A percentile compares a stretch with the other conserved stretches of the same genome.
Conservation (phyloP, 768 basidiomycete genomes). For the Brasilioporus rufonigricans region DNA sequence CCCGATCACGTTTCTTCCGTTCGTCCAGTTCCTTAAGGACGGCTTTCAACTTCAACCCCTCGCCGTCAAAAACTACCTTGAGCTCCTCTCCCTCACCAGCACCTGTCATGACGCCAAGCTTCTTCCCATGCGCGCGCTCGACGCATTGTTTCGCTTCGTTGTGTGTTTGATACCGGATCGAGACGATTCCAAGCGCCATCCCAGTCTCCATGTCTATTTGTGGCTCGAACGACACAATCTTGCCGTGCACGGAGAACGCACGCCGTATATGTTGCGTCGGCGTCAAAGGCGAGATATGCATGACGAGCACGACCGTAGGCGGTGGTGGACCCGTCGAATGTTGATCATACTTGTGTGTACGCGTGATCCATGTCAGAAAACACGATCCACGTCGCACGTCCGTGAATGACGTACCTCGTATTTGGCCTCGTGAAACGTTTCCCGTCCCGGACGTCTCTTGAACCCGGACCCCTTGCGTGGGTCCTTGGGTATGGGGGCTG, state of each 20-base stretch:
- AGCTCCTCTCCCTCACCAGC: conserved; percentile 56
- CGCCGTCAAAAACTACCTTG: conserved; percentile 76
- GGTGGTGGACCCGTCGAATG: conserved; percentile 73
- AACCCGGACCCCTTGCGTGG: conserved; percentile 49
- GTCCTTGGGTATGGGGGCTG: conserved; percentile 44
- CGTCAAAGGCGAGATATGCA: conserved; percentile 69
- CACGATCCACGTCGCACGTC: background rate
- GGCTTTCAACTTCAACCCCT: conserved; percentile 60
- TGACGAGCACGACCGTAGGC: conserved; percentile 69
- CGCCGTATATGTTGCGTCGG: conserved; percentile 62
- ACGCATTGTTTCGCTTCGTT: conserved; percentile 71
- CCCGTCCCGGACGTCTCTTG: conserved; percentile 32
- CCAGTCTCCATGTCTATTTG: conserved; percentile 82
- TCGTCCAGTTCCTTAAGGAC: conserved; percentile 65
- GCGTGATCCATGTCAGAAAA: conserved; percentile 5
- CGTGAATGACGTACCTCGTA: conserved; percentile 51
- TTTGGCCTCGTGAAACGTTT: conserved; percentile 43
- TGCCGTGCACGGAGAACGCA: conserved; percentile 63
- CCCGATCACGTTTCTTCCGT: conserved; percentile 44
- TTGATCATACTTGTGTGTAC: conserved; percentile 60
- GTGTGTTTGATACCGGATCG: conserved; percentile 62
- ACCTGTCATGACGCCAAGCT: conserved; percentile 47
- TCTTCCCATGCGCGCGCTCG: conserved; percentile 63
- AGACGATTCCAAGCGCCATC: conserved; percentile 77
- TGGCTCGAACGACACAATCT: conserved; percentile 64